These are phyloP conservation scores for Nicotiana otophora DNA, from an alignment of 257 asterid species.

Conservation along the genomic window DNA sequence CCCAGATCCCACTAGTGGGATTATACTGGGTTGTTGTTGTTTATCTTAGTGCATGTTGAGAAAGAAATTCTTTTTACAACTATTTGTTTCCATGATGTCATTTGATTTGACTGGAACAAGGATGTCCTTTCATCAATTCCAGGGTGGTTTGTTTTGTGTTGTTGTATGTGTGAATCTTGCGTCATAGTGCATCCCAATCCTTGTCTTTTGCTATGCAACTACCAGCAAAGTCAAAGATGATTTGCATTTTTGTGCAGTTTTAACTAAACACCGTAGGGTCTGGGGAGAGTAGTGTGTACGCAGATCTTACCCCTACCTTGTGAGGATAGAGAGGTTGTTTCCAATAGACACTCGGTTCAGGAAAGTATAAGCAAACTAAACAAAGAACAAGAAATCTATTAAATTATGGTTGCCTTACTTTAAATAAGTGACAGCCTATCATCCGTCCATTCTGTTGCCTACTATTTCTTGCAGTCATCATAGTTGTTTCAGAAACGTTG, in stretches of 20 bases:
- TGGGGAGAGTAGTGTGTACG: too few species aligned
- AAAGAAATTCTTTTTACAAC: neutral
- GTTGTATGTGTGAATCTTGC: neutral
- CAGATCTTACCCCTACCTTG: too few species aligned
- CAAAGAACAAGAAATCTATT: neutral
- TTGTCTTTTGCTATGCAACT: neutral
- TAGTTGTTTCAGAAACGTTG: neutral
- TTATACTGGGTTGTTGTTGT: too few species aligned
- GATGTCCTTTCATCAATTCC: neutral
- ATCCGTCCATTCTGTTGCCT: neutral
- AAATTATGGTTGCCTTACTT: neutral
- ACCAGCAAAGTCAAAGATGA: neutral
- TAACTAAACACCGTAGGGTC: neutral
- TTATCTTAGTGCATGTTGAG: too few species aligned
- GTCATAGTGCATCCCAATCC: neutral
- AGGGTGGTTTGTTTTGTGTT: neutral
- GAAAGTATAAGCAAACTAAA: neutral
- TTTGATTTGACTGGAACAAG: neutral
- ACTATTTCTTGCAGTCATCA: neutral
- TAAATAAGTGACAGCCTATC: neutral
- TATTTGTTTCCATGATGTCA: neutral
- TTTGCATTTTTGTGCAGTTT: neutral
- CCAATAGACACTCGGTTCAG: too few species aligned
- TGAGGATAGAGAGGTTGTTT: too few species aligned
- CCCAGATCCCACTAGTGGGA: too few species aligned